Evolutionary conservation across 2,329 filamentous ascomycete species (phyloP).

Genomic region (Xylaria digitata): DNA sequence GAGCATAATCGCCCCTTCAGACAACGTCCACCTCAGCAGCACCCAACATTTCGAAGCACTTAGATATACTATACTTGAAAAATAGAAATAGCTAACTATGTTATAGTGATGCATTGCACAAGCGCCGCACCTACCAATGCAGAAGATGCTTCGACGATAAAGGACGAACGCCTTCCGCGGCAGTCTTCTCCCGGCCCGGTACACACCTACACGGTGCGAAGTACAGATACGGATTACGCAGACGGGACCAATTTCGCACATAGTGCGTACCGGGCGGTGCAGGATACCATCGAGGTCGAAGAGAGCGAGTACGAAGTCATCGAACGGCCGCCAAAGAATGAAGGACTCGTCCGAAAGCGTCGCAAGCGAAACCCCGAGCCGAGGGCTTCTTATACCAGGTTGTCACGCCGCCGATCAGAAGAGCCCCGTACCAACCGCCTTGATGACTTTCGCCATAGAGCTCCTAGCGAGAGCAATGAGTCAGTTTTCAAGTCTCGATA

Average conservation of each 20-base stretch:
- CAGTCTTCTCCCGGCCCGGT: too few relatives aligned
- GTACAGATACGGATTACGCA: too few relatives aligned
- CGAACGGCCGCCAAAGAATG: background rate
- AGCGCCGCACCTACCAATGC: background rate
- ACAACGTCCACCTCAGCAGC: too few relatives aligned
- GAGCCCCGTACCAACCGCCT: too few relatives aligned
- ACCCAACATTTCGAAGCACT: too few relatives aligned
- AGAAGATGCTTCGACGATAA: background rate
- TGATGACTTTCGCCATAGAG: too few relatives aligned
- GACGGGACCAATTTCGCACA: background rate
- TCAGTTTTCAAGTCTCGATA: constrained; percentile 17
- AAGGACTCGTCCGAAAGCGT: too few relatives aligned
- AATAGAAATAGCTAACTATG: background rate
- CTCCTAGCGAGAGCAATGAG: background rate
- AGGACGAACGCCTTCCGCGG: background rate
- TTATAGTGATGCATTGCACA: constrained; percentile 12
- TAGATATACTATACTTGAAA: too few relatives aligned
- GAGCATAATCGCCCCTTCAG: too few relatives aligned
- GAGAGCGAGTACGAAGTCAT: background rate
- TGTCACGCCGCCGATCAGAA: too few relatives aligned
- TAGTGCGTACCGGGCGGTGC: background rate
- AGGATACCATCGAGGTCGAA: background rate
- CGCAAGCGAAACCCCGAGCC: too few relatives aligned
- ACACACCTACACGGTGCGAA: background rate
- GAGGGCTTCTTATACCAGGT: too few relatives aligned